phyloP scores from a whole-genome alignment of 2,329 filamentous ascomycete genomes.

The Claviceps paspali region DNA sequence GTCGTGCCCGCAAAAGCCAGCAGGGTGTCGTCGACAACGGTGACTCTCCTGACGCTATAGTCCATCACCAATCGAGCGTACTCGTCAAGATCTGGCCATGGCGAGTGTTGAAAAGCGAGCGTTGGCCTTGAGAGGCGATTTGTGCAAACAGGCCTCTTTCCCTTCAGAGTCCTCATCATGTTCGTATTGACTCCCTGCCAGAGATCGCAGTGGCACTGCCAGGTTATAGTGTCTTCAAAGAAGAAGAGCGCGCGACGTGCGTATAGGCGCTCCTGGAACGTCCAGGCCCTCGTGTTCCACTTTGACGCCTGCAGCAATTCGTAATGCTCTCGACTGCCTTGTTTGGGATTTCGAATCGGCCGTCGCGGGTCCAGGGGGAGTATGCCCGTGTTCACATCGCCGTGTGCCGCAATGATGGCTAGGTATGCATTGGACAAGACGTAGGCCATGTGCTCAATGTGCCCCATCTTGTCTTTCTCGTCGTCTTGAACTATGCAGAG shows the following conservation, averaged over 20 bases:
- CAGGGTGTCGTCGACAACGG: conserved; percentile 25
- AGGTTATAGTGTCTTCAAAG: conserved; percentile 27
- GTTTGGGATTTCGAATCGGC: conserved; percentile 11
- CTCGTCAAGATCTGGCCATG: conserved; percentile 31
- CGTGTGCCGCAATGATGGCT: conserved; percentile 27
- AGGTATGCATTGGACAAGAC: conserved; percentile 30
- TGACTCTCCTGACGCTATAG: conserved; percentile 24
- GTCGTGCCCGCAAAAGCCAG: conserved; percentile 28
- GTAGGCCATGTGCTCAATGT: conserved; percentile 28
- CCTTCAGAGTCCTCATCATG: conserved; percentile 17
- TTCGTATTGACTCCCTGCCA: conserved; percentile 22
- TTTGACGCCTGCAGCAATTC: conserved; percentile 23
- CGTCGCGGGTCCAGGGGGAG: conserved; percentile 21
- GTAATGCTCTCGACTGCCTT: conserved; percentile 17
- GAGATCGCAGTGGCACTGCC: conserved; percentile 30
- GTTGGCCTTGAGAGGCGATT: conserved; percentile 17
- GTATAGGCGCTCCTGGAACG: conserved; percentile 27
- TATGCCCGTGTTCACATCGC: conserved; percentile 23
- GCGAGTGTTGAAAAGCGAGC: conserved; percentile 24
- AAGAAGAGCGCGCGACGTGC: conserved; percentile 27
- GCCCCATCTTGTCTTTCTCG: conserved; percentile 21
- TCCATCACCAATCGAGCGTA: conserved; percentile 28
- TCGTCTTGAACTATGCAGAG: conserved; percentile 31
- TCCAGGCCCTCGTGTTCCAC: conserved; percentile 28
- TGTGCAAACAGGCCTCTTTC: conserved; percentile 18